Evolutionary conservation across 1,139 yeast genomes (phyloP).

Genomic region (Suhomyces panamericanus): DNA sequence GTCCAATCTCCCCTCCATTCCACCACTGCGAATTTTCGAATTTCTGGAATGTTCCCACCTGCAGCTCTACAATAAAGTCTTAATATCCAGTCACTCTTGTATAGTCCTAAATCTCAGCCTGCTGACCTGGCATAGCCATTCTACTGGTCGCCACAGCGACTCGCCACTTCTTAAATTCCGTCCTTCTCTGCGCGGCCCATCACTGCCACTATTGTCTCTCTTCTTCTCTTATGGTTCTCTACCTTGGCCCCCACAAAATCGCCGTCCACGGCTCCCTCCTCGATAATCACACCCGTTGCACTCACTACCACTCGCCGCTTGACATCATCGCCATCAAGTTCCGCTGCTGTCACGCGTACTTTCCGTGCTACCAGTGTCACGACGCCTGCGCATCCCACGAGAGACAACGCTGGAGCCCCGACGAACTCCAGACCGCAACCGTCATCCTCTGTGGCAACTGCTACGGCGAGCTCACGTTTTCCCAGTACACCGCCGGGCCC

Average conservation of each 20-base stretch:
- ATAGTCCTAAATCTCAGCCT: too few species aligned
- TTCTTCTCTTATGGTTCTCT: neutral
- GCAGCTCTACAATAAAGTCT: too few species aligned
- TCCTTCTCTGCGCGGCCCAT: neutral
- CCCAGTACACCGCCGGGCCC: constrained; percentile 23
- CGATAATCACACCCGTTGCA: constrained; percentile 40
- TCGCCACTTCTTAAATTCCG: neutral
- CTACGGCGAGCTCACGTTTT: constrained; percentile 29
- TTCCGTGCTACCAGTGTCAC: constrained; percentile 47
- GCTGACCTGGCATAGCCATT: too few species aligned
- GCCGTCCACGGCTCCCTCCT: constrained; percentile 14
- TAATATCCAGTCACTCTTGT: too few species aligned
- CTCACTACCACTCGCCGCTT: constrained; percentile 35
- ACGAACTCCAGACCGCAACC: constrained; percentile 16
- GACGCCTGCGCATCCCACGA: constrained; percentile 19
- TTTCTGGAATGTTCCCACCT: too few species aligned
- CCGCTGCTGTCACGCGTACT: constrained; percentile 39
- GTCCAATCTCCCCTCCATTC: too few species aligned
- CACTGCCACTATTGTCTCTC: neutral
- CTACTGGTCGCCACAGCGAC: too few species aligned
- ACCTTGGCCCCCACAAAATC: constrained; percentile 2
- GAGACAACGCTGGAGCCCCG: constrained; percentile 20
- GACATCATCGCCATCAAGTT: constrained; percentile 48
- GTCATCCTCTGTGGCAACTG: constrained; percentile 45
- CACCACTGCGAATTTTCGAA: too few species aligned